Base-by-base conservation (phyloP, 139 green algal genomes). In the Eudorina sp. region DNA sequence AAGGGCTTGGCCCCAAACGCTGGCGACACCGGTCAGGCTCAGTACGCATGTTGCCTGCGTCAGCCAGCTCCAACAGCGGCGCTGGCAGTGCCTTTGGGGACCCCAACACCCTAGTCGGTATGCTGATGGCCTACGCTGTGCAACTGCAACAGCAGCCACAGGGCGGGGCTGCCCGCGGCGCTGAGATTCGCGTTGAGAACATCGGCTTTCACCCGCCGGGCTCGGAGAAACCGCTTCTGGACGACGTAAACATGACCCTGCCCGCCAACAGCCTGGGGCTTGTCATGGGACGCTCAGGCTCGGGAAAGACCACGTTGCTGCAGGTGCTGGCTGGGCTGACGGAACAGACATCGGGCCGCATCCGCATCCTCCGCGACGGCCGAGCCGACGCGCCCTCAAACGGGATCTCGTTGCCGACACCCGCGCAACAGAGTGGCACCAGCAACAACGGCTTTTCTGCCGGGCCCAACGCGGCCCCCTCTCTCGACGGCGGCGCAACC, bases 291-390 rank as follows among this genome's bases (percentile, higher is more conserved):
- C 93, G 95, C 34, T 96, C 89, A 45, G 97, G 97, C n/a, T 88
- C 90, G 6, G 97, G 97, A 38, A 99, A 99, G 76, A 98, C 96
- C 36, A 99, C 97, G 7, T 93, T 99, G 60, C 90, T 99, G 84
- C 94, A 98, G 85, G 60, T 96, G 66, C 81, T 97, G 48, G 91
- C 95, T 18, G 95, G 95, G 11, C 88, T 98, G 40, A 88, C 86
- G 34, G 84, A 96, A 72, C 91, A 92, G 85, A 95, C 89, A 14
- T 74, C 75, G 3, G 96, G 96, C 23, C 45, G 73, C 29, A 53
- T 94, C 0, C 90, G 94, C 45, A 84, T 90, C 46, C 76, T 89
- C 31, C 64, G 31, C 7, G 83, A 88, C 69, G 79, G 82, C 88
- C 29, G 53, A 46, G 40, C 74, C 13, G 31, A n/a, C n/a, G n/a